Base-by-base conservation (phyloP, 768 basidiomycete species). In the Tricholomella constricta region DNA sequence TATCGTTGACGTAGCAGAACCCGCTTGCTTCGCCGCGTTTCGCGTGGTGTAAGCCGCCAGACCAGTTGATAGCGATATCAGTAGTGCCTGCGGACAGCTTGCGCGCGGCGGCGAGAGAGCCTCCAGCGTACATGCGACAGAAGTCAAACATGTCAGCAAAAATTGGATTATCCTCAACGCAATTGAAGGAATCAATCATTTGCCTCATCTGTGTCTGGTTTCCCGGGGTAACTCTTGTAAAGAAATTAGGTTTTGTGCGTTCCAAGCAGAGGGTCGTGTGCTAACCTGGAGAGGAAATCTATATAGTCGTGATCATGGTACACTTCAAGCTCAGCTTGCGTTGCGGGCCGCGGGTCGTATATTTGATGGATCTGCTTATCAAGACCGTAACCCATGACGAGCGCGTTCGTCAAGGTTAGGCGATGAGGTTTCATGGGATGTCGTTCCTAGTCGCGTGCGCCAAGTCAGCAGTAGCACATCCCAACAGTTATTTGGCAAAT, bases 361-460 rank as follows among this genome's bases (percentile, higher is more conserved):
- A 97, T 91, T 49, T 90, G 76, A 61, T 97, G 91, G 64, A 99
- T 96, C 60, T 91, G 88, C 60, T 96, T 92, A 75, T 98, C 94
- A 14, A 99, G 76, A 14, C 94, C 96, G 65, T 98, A 99, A 0
- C 95, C 96, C 71, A 96, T 83, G 11, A 98, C 95, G 42, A 99
- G 81, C 1, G 94, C 87, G 61, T 98, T 99, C 15, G 97, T 98
- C 48, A 99, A 71, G 2, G 96, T 94, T n/a, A 99, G 73, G 22
- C 96, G 82, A 62, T 97, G 94, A 4, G 96, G 96, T 69, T 98
- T 97, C 96, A 99, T 99, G 2, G 96, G 96, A 73, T 99, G 96
- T 43, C 89, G 84, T 82, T 97, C 94, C 96, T 98, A 61, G 37
- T 53, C 22, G 38, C 46, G 22, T 17, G 19, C 7, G 6, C 27